These are phyloP conservation scores for Lipomyces lipofer DNA, from an alignment of 805 yeast species.

Conservation along the genomic window DNA sequence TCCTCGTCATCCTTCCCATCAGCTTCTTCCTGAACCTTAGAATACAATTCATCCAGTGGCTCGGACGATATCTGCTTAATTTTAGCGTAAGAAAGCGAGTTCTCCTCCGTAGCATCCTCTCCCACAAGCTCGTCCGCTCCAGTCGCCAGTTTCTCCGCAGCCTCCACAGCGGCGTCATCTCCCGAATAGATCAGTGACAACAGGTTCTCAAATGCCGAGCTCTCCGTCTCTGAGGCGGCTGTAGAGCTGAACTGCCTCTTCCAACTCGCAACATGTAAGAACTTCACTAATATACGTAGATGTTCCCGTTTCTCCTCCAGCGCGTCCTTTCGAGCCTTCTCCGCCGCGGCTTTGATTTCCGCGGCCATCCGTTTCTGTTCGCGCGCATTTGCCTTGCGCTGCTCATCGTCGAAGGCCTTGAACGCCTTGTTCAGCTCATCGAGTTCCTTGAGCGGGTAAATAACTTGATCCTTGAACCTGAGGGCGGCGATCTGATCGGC, in stretches of 20 bases:
- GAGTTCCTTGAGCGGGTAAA: conserved; percentile 41
- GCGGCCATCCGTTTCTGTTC: conserved; percentile 22
- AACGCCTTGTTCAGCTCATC: conserved; percentile 35
- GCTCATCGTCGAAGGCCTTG: conserved; percentile 27
- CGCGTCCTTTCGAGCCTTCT: conserved; percentile 22
- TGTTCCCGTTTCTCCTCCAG: conserved; percentile 29
- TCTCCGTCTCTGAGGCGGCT: conserved; percentile 29
- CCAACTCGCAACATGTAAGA: conserved; percentile 40
- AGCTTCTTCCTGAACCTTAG: conserved; percentile 3
- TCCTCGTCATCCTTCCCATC: conserved; percentile 1
- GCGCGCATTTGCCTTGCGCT: conserved; percentile 18
- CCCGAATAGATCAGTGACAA: conserved; percentile 38
- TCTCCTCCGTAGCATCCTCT: conserved; percentile 26
- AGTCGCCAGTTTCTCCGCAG: conserved; percentile 35
- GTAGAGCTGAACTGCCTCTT: conserved; percentile 35
- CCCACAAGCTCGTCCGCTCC: conserved; percentile 36
- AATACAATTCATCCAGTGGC: conserved; percentile 15
- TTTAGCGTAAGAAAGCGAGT: conserved; percentile 11
- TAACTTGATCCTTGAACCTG: conserved; percentile 38
- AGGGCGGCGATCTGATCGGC: conserved; percentile 42
- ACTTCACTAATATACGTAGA: conserved; percentile 34
- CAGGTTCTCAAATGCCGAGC: conserved; percentile 37
- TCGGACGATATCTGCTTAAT: conserved; percentile 19
- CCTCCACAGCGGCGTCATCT: conserved; percentile 39
- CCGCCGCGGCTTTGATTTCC: conserved; percentile 15